Conservation (phyloP, 106 monocot genomes). For the Posidonia australis region DNA sequence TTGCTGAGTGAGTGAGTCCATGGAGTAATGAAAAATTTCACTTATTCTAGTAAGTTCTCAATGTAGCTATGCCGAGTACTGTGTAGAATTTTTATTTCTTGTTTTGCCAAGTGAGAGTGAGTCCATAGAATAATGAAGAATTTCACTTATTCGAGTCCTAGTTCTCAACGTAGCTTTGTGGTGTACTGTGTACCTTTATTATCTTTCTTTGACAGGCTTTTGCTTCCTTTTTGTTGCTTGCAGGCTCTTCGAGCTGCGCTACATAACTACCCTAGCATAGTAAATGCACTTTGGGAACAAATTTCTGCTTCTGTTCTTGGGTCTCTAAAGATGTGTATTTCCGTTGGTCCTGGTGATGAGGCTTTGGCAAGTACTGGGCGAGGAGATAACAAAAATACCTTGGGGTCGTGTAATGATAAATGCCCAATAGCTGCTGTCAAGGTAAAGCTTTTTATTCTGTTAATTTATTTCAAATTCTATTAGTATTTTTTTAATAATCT, state of each 20-base stretch:
- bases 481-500: no score
- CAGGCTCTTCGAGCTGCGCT: not conserved
- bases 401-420: not conserved
- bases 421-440: slow-evolving; percentile 4
- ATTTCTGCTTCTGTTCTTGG: slow-evolving; percentile 6
- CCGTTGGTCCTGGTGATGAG: not conserved
- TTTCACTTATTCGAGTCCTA: no score
- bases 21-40: no score
- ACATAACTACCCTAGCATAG: slow-evolving; percentile 9
- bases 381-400: not conserved
- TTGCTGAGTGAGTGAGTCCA: not conserved
- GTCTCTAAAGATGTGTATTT: not conserved
- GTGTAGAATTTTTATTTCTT: no score
- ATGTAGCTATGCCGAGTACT: no score
- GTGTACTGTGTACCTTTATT: not conserved
- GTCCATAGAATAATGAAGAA: no score
- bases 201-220: not conserved
- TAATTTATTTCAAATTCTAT: no score
- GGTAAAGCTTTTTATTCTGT: not conserved
- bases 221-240: not conserved
- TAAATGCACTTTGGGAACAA: slow-evolving; percentile 6
- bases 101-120: no score
- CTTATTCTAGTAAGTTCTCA: no score
- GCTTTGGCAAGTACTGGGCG: no score
- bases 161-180: not conserved